Evolutionary conservation across 345 rosid genomes (phyloP), one percentile per base, ranked within the genome.

Genomic region (Rhizophora apiculata): DNA sequence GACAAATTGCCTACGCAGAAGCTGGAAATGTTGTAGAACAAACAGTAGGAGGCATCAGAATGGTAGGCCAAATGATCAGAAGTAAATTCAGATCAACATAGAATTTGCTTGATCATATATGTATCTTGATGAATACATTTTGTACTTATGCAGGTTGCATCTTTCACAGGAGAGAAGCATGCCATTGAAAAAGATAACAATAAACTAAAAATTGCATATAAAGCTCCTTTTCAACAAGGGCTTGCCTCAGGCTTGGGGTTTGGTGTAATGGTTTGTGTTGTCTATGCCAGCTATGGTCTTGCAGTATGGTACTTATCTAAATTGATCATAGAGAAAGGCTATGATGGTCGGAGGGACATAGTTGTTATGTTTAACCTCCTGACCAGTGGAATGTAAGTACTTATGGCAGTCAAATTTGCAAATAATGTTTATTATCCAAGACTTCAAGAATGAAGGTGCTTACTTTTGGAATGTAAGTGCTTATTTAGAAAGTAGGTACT

Each of bases 131-230:
- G 36, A 52, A 55, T 19, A 34, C 51, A 32, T 65, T 22, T 55
- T 24, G 24, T 58, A 43, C 62, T 15, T 36, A 2, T 56, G 24
- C 65, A 69, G 98, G 96, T 93, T 18, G 91, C 87, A 56, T 87
- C 97, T 22, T 93, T 90, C 81, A 85, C 96, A 0, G 96, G 96
- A 37, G 98, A 93, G 84, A 90, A 87, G 76, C 79, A 64, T n/a
- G 93, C 97, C 10, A 79, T 83, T 26, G 83, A 80, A 8, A 89
- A 85, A 4, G 90, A 93, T 39, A 75, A 89, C 43, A 72, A 54
- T 3, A 89, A 85, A 72, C 82, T 93, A 7, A 75, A 82, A 68
- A 68, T 83, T 11, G 96, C 97, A 24, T 90, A 84, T 59, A 73
- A 71, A 26, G 78, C 93, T 22, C 64, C 85, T 3, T 79, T 76